A percentile compares a stretch with the other conserved stretches of the same genome.
phyloP scores from a whole-genome alignment of 306 rosid genomes.

The Castanopsis chinensis region DNA sequence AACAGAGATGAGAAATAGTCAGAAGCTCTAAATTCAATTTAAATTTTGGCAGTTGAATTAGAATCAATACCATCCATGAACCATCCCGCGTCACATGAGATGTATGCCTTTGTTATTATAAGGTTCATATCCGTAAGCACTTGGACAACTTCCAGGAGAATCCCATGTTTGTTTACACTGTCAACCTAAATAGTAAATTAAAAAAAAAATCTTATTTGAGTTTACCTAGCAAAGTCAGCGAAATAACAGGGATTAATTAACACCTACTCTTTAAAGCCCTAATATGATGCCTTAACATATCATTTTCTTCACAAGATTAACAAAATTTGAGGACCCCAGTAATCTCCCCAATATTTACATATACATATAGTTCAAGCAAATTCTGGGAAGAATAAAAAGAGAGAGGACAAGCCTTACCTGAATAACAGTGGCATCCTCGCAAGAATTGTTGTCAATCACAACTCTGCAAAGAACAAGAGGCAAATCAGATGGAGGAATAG shows the following conservation, averaged over 20 bases:
- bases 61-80: constrained; percentile 87
- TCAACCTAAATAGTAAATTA: constrained; percentile 56
- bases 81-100: constrained; percentile 94
- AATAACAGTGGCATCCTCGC: constrained; percentile 77
- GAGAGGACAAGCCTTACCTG: constrained; percentile 43
- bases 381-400: constrained; percentile 12
- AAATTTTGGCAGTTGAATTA: neutral
- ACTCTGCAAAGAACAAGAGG: constrained; percentile 58
- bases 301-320: neutral
- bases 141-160: constrained; percentile 85
- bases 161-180: constrained; percentile 89
- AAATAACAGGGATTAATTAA: neutral
- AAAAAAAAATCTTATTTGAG: neutral
- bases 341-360: neutral
- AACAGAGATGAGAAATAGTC: constrained; percentile 12
- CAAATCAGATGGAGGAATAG: constrained; percentile 22
- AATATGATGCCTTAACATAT: neutral
- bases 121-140: constrained; percentile 88
- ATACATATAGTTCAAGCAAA: neutral
- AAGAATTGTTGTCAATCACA: constrained; percentile 79
- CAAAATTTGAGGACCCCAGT: neutral
- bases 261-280: neutral
- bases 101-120: constrained; percentile 72
- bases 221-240: neutral
- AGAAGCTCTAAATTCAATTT: neutral